phyloP scores from a whole-genome alignment of 345 rosid genomes.

The Sonneratia caseolaris region DNA sequence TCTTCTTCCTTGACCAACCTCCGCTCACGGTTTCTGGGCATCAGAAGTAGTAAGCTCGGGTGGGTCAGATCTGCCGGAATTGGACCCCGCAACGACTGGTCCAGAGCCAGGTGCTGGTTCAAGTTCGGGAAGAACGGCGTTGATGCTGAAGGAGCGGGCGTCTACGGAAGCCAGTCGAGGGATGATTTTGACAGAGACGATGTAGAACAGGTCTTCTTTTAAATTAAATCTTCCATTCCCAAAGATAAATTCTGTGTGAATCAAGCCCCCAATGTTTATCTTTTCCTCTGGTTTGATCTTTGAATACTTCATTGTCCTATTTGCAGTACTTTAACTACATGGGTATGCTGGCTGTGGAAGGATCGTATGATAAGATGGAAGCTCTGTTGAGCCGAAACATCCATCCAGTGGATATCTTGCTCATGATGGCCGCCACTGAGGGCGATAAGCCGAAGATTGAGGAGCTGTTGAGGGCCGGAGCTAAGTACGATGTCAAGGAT shows the following conservation, averaged over 20 bases:
- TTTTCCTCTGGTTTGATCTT: no score
- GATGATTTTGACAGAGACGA: slow-evolving; percentile 94
- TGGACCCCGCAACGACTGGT: slow-evolving; percentile 62
- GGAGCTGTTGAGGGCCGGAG: slow-evolving; percentile 82
- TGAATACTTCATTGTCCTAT: neutral
- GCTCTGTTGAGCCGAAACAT: slow-evolving; percentile 66
- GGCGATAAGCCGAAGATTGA: slow-evolving; percentile 82
- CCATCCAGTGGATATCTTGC: slow-evolving; percentile 76
- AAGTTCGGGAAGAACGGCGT: slow-evolving; percentile 81
- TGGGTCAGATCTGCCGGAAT: slow-evolving; percentile 28
- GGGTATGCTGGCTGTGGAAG: slow-evolving; percentile 96
- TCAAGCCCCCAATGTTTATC: neutral
- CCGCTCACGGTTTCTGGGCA: slow-evolving; percentile 49
- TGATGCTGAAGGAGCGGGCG: slow-evolving; percentile 91
- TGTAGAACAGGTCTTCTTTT: slow-evolving; percentile 66
- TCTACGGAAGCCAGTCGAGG: slow-evolving; percentile 81
- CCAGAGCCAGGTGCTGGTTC: slow-evolving; percentile 70
- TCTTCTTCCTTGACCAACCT: slow-evolving; percentile 14
- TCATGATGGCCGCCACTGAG: slow-evolving; percentile 75
- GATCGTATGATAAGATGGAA: slow-evolving; percentile 85
- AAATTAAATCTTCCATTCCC: neutral
- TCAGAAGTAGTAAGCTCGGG: slow-evolving; percentile 14
- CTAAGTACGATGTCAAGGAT: slow-evolving; percentile 49
- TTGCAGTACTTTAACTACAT: slow-evolving; percentile 90
- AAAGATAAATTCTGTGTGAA: neutral